These are phyloP conservation scores for Aegilops bicornis DNA, from an alignment of 176 grass and related monocot genomes.

Conservation along the genomic window DNA sequence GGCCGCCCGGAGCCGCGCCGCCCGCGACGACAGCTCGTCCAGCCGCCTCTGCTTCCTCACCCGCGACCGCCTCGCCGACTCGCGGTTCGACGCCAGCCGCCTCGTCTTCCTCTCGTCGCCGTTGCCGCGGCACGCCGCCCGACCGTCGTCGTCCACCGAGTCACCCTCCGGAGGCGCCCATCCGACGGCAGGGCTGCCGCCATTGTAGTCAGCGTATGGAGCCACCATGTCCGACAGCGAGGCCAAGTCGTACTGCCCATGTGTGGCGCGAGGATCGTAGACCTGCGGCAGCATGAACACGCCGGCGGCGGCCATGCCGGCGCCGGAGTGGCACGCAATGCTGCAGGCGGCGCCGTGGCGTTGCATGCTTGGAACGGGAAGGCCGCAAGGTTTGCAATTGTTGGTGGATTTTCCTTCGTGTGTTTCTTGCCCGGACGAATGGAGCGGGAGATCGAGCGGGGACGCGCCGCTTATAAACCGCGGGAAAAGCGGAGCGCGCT, in stretches of 20 bases:
- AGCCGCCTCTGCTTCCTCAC: slow-evolving; percentile 85
- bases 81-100: slow-evolving; percentile 78
- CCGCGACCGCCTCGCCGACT: slow-evolving; percentile 76
- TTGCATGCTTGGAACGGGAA: slow-evolving; percentile 27
- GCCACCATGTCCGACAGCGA: slow-evolving; percentile 2
- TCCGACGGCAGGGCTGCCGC: neutral
- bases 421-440: slow-evolving; percentile 26
- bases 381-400: neutral
- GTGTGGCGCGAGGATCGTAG: neutral
- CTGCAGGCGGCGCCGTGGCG: neutral
- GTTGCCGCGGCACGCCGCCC: neutral
- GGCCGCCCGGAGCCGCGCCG: slow-evolving; percentile 41
- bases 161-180: neutral
- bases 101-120: slow-evolving; percentile 68
- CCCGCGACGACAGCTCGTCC: slow-evolving; percentile 54
- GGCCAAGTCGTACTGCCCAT: neutral
- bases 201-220: slow-evolving; percentile 27
- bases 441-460: slow-evolving; percentile 26
- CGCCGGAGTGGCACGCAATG: slow-evolving; percentile 29
- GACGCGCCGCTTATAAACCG: slow-evolving; percentile 36
- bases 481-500: slow-evolving; percentile 12
- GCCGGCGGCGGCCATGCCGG: slow-evolving; percentile 12
- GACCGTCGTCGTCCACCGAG: neutral
- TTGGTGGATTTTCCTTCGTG: neutral
- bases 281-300: slow-evolving; percentile 24